Evolutionary conservation across 164 flowering plant species (phyloP), one percentile per base, ranked within the genome.

Genomic region (Echeveria elegans): DNA sequence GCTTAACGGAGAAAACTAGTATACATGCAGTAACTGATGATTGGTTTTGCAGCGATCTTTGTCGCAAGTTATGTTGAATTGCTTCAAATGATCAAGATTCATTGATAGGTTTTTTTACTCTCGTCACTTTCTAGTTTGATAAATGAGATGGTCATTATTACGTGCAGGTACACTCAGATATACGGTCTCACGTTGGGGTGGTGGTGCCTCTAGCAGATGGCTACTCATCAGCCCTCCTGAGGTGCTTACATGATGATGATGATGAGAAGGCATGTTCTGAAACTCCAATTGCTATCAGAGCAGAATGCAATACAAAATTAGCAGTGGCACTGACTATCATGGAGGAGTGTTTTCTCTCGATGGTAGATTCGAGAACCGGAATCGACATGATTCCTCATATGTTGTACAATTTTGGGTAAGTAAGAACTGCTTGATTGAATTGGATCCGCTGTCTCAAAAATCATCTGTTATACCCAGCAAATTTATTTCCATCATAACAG

Each of bases 321-420:
- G 94, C 94, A 73, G 92, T 92, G 75, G 88, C 99, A 47, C 89
- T 90, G 62, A 80, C 90, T 26, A 88, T 95, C 34, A 87, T 95
- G 97, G 97, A 92, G 77, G 99, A 95, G 76, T 92, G 97, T 75
- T 95, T 95, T 86, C 73, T 87, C n/a, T 80, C 99, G 1, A 95
- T 95, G 97, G 80, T 90, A 63, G 97, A 95, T 77, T 80, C 88
- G 41, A 85, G 96, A 76, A 95, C 99, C 6, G 97, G 97, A 69
- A 79, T 95, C 68, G 78, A 92, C 77, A 92, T 95, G 90, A 86
- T 95, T 76, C 97, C 99, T 29, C 99, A 95, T 38, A 80, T 83
- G 50, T 45, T 95, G 26, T 95, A 88, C 81, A 95, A 81, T 71
- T 85, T 88, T 92, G 90, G 95, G 99, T 95, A 73, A 80, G 88